Percentiles rank a stretch among this genome's conserved stretches.
Conservation (phyloP, 1,284 basidiomycete species). For the Neotropicomus parvogracilis region DNA sequence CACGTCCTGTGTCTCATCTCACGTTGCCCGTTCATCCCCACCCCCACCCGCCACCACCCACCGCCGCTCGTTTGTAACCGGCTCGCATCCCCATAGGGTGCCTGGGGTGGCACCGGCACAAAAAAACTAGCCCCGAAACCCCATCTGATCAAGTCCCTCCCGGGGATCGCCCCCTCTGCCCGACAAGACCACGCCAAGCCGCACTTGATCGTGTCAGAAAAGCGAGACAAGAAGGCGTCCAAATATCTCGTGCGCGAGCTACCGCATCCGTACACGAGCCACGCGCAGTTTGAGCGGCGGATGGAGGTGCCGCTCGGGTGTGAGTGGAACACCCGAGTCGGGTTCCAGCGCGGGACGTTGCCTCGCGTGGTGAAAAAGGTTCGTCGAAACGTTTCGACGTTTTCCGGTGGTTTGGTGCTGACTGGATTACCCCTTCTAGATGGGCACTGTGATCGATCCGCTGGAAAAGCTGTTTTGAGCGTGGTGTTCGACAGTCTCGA, state of each 20-base stretch:
- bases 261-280: conserved; percentile 90
- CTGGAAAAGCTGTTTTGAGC: conserved; percentile 55
- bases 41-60: too few relatives aligned
- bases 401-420: conserved; percentile 1
- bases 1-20: neutral
- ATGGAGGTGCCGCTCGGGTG: conserved; percentile 79
- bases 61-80: neutral
- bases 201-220: conserved; percentile 93
- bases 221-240: conserved; percentile 87
- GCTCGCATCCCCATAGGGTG: conserved; percentile 53
- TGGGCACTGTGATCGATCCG: conserved; percentile 75
- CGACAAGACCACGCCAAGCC: conserved; percentile 83
- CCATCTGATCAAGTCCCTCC: conserved; percentile 71
- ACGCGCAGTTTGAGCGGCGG: conserved; percentile 83
- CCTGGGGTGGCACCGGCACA: conserved; percentile 84
- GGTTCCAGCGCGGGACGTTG: conserved; percentile 80
- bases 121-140: conserved; percentile 57
- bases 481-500: neutral
- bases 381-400: neutral
- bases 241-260: conserved; percentile 88
- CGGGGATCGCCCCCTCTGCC: conserved; percentile 73
- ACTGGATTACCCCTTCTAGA: conserved; percentile 39
- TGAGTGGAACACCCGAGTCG: conserved; percentile 93
- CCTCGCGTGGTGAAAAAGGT: conserved; percentile 87
- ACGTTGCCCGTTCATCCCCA: neutral